These are phyloP conservation scores for Schizophyllum amplum DNA, from an alignment of 1,284 basidiomycete species.

Conservation along the genomic window DNA sequence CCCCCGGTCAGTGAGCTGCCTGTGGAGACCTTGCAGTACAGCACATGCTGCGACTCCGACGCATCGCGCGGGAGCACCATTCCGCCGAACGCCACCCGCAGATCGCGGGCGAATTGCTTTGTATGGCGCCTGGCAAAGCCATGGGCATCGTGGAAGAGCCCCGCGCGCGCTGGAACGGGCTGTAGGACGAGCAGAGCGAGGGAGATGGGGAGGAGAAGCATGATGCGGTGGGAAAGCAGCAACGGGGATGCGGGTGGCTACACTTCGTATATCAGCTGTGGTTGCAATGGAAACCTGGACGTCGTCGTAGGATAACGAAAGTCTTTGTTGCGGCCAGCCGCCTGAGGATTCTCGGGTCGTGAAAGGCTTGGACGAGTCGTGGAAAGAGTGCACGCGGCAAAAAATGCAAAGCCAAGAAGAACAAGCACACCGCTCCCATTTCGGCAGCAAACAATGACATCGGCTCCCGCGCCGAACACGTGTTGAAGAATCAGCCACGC, in stretches of 20 bases:
- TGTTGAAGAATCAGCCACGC: too few species aligned
- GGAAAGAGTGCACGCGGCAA: neutral
- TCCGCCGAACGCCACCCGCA: conserved; percentile 53
- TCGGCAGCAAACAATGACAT: neutral
- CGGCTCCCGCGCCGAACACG: neutral
- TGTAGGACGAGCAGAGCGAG: conserved; percentile 5
- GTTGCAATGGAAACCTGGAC: neutral
- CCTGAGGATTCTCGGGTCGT: neutral
- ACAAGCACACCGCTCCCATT: neutral
- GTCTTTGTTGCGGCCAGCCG: neutral
- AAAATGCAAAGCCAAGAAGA: neutral
- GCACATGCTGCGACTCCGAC: conserved; percentile 20
- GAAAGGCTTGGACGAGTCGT: neutral
- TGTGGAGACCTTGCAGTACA: conserved; percentile 32
- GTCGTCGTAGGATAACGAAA: neutral
- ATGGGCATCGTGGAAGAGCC: neutral
- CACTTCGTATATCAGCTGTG: too few species aligned
- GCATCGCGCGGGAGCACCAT: conserved; percentile 30
- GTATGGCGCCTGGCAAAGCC: conserved; percentile 33
- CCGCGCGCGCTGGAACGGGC: conserved; percentile 7
- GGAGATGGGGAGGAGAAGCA: conserved; percentile 2
- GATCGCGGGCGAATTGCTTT: conserved; percentile 53
- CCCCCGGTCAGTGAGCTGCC: conserved; percentile 17
- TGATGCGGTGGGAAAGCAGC: neutral
- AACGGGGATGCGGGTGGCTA: neutral